Evolutionary conservation across 441 rosid genomes (phyloP).

Genomic region (Dalechampia spathulata): DNA sequence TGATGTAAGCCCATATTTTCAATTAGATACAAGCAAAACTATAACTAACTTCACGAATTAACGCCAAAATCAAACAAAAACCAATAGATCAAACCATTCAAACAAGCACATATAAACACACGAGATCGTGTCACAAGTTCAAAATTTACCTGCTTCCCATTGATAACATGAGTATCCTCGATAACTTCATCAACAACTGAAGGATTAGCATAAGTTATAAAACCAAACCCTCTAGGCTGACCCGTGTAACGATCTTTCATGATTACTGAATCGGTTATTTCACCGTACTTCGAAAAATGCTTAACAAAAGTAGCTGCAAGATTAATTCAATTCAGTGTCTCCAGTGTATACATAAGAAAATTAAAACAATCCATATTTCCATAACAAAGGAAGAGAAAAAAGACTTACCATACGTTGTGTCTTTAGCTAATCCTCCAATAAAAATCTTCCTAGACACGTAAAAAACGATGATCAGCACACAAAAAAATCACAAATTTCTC

Average conservation of each 20-base stretch:
- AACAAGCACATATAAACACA: too few relatives aligned
- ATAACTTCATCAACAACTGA: conserved; percentile 80
- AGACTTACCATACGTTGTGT: conserved; percentile 55
- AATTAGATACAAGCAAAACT: too few relatives aligned
- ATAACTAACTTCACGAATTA: too few relatives aligned
- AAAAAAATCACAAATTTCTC: too few relatives aligned
- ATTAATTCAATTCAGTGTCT: not conserved
- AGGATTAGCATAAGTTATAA: conserved; percentile 85
- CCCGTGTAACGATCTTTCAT: conserved; percentile 87
- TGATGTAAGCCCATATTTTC: too few relatives aligned
- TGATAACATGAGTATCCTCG: conserved; percentile 64
- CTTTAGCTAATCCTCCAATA: conserved; percentile 88
- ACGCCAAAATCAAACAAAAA: too few relatives aligned
- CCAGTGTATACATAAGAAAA: not conserved
- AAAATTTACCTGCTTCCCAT: conserved; percentile 65
- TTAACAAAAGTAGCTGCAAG: conserved; percentile 56
- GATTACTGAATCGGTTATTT: conserved; percentile 80
- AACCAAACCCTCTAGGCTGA: conserved; percentile 92
- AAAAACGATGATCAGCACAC: too few relatives aligned
- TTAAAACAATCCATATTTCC: too few relatives aligned
- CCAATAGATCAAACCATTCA: too few relatives aligned
- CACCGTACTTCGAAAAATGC: conserved; percentile 80
- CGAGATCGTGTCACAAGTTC: too few relatives aligned
- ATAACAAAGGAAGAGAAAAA: not conserved
- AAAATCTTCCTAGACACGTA: conserved; percentile 61